Percentiles rank a stretch among this genome's conserved stretches.
Conservation (phyloP, 768 basidiomycete species). For the Phaeolepiota aurea region DNA sequence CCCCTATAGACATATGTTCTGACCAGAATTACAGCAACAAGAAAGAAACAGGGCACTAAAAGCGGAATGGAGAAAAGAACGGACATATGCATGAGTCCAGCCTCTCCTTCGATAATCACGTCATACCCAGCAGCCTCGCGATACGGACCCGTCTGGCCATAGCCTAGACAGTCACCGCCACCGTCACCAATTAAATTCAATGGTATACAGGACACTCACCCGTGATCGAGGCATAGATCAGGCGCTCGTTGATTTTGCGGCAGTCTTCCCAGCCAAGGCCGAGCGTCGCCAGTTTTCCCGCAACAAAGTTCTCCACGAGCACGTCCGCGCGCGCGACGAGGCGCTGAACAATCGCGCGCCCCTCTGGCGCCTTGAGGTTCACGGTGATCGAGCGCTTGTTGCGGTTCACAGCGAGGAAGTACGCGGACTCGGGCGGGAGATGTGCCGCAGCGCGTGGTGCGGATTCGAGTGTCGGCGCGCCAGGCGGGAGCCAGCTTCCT, state of each 20-base stretch:
- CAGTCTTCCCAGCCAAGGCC: conserved; percentile 86
- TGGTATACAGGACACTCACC: no score
- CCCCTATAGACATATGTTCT: no score
- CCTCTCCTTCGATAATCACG: conserved; percentile 81
- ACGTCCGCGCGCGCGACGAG: conserved; percentile 74
- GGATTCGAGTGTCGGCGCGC: conserved; percentile 38
- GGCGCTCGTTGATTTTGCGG: conserved; percentile 60
- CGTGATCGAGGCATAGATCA: conserved; percentile 88
- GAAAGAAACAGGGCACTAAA: no score
- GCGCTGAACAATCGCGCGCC: conserved; percentile 64
- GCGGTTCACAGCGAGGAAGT: conserved; percentile 83
- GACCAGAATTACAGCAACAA: no score
- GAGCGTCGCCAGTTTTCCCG: conserved; percentile 78
- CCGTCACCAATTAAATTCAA: no score
- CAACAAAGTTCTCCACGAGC: conserved; percentile 82
- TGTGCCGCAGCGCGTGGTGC: conserved; percentile 48
- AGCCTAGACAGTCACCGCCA: conserved; percentile 18
- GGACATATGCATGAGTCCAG: conserved; percentile 91
- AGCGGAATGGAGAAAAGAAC: conserved; percentile 16
- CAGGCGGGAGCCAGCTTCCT: conserved; percentile 66
- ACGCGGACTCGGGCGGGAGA: conserved; percentile 85
- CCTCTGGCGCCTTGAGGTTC: conserved; percentile 76
- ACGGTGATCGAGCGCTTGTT: conserved; percentile 88
- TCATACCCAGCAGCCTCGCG: conserved; percentile 81
- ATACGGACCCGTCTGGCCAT: conserved; percentile 83